phyloP scores from a whole-genome alignment of 148 eudicot species.

The Silene uniflora region DNA sequence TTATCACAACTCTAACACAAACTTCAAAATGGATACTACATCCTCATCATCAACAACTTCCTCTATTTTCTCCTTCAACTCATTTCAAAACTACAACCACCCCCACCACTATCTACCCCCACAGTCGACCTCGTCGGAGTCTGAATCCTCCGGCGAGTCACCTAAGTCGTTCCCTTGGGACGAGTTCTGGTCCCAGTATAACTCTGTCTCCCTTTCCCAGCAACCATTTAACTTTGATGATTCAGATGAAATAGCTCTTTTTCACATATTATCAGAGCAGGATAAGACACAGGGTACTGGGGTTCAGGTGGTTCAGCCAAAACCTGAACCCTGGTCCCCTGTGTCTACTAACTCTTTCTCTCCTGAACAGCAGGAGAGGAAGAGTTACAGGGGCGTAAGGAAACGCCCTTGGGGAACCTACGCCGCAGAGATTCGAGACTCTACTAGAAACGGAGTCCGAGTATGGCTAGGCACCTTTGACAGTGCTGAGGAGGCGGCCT shows the following conservation, averaged over 20 bases:
- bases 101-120: neutral
- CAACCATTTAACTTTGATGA: slow-evolving; percentile 40
- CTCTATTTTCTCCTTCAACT: neutral
- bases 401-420: slow-evolving; percentile 62
- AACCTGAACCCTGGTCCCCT: slow-evolving; percentile 22
- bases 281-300: neutral
- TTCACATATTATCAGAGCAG: slow-evolving; percentile 35
- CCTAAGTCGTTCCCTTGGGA: slow-evolving; percentile 21
- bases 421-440: slow-evolving; percentile 67
- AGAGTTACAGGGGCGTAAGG: slow-evolving; percentile 51
- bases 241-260: slow-evolving; percentile 39
- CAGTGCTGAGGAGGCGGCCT: slow-evolving; percentile 54
- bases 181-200: slow-evolving; percentile 21
- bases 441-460: slow-evolving; percentile 50
- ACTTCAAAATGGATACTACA: slow-evolving; percentile 25
- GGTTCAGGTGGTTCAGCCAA: slow-evolving; percentile 11
- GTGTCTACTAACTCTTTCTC: slow-evolving; percentile 14
- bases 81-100: neutral
- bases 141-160: slow-evolving; percentile 20
- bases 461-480: slow-evolving; percentile 78
- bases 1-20: neutral
- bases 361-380: slow-evolving; percentile 11
- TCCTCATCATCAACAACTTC: slow-evolving; percentile 10
- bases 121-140: slow-evolving; percentile 1
- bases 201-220: slow-evolving; percentile 18